phyloP scores from a whole-genome alignment of 2,329 filamentous ascomycete species.

The Scedosporium apiospermum region DNA sequence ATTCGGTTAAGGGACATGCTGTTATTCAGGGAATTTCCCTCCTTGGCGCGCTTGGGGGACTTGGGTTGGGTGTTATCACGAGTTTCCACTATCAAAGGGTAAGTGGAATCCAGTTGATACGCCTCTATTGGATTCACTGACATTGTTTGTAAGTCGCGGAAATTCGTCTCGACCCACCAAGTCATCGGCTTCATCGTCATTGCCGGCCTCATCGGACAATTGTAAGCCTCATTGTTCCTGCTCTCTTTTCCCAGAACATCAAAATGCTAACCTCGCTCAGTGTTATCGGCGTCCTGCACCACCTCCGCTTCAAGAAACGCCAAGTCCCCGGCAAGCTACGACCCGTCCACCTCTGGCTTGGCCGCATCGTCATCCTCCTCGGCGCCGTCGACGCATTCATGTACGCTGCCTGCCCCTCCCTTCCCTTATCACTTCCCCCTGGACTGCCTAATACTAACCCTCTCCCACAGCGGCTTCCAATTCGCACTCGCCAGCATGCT shows the following conservation, averaged over 20 bases:
- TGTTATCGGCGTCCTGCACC: slow-evolving; percentile 44
- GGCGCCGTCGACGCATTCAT: slow-evolving; percentile 49
- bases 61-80: slow-evolving; percentile 41
- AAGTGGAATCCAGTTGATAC: slow-evolving; percentile 9
- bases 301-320: slow-evolving; percentile 41
- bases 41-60: slow-evolving; percentile 37
- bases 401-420: slow-evolving; percentile 18
- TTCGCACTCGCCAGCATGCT: slow-evolving; percentile 41
- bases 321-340: slow-evolving; percentile 38
- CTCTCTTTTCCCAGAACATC: background rate
- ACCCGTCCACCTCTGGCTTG: slow-evolving; percentile 47
- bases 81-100: slow-evolving; percentile 47
- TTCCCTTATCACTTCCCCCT: background rate
- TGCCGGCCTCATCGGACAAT: slow-evolving; percentile 40
- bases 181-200: slow-evolving; percentile 48
- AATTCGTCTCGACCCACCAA: slow-evolving; percentile 45
- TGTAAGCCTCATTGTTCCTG: slow-evolving; percentile 14
- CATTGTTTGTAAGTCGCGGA: slow-evolving; percentile 31
- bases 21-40: slow-evolving; percentile 41
- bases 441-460: background rate
- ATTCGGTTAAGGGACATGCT: slow-evolving; percentile 45
- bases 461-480: slow-evolving; percentile 39
- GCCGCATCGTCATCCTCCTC: slow-evolving; percentile 40
- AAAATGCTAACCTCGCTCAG: background rate
- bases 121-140: background rate